These are phyloP conservation scores for Teratosphaeria nubilosa DNA, from an alignment of 2,329 filamentous ascomycete species.

Conservation along the genomic window DNA sequence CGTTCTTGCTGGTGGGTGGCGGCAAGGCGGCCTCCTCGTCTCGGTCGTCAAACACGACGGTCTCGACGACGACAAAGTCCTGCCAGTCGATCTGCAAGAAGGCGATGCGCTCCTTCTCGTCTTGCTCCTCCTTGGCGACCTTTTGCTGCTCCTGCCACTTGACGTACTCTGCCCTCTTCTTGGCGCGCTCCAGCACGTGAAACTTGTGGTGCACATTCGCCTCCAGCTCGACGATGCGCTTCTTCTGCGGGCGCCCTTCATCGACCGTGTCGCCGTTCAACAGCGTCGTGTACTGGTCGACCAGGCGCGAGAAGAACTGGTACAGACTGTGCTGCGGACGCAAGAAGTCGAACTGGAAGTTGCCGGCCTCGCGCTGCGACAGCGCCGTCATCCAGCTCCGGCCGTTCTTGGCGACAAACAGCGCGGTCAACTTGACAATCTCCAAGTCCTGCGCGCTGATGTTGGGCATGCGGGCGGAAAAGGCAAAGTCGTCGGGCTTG, in stretches of 20 bases:
- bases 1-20: slow-evolving; percentile 77
- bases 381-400: slow-evolving; percentile 83
- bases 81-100: slow-evolving; percentile 95
- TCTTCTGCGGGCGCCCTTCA: slow-evolving; percentile 60
- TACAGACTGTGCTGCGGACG: slow-evolving; percentile 92
- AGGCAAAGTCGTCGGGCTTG: slow-evolving; percentile 72
- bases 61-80: slow-evolving; percentile 92
- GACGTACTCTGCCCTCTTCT: slow-evolving; percentile 76
- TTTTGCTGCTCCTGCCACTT: slow-evolving; percentile 79
- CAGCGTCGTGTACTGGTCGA: slow-evolving; percentile 86
- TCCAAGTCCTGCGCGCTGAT: slow-evolving; percentile 90
- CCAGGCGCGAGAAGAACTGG: slow-evolving; percentile 84
- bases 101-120: slow-evolving; percentile 64
- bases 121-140: slow-evolving; percentile 77
- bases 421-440: slow-evolving; percentile 63
- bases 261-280: slow-evolving; percentile 58
- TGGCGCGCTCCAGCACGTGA: slow-evolving; percentile 68
- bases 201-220: slow-evolving; percentile 70
- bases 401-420: slow-evolving; percentile 89
- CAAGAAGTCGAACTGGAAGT: slow-evolving; percentile 93
- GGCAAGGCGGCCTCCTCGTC: slow-evolving; percentile 82
- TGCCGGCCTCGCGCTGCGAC: slow-evolving; percentile 77
- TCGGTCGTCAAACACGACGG: slow-evolving; percentile 78
- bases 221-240: slow-evolving; percentile 62
- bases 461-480: slow-evolving; percentile 92